Conservation (phyloP, 768 basidiomycete species). For the Chiua virens region DNA sequence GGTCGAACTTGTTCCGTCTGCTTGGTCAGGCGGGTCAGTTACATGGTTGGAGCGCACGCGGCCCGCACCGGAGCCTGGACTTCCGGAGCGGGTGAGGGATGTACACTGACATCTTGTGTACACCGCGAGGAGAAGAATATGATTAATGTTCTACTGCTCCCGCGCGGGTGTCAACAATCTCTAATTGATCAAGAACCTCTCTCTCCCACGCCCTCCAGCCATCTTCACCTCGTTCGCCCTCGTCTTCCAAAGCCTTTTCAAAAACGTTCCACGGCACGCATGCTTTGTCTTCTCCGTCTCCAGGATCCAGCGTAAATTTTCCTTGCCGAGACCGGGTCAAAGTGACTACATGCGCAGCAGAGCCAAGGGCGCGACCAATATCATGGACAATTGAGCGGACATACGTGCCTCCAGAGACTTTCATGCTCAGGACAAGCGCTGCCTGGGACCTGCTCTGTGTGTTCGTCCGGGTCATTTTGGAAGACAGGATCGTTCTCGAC, state of each 20-base stretch:
- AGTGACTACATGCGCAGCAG: slow-evolving; percentile 91
- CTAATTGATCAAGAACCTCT: slow-evolving; percentile 67
- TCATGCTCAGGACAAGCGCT: slow-evolving; percentile 88
- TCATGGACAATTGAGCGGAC: slow-evolving; percentile 96
- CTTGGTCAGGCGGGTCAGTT: too few relatives aligned
- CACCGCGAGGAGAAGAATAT: too few relatives aligned
- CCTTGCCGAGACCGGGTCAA: slow-evolving; percentile 90
- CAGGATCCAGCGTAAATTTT: slow-evolving; percentile 58
- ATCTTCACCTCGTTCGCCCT: slow-evolving; percentile 59
- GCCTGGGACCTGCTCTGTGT: slow-evolving; percentile 51
- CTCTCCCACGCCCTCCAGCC: slow-evolving; percentile 83
- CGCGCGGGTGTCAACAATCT: slow-evolving; percentile 44
- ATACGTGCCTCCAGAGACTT: slow-evolving; percentile 94
- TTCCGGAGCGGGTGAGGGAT: too few relatives aligned
- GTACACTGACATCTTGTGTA: too few relatives aligned
- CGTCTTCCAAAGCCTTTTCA: slow-evolving; percentile 51
- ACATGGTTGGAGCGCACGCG: too few relatives aligned
- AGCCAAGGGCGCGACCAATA: slow-evolving; percentile 77
- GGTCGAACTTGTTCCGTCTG: too few relatives aligned
- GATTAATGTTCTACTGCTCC: slow-evolving; percentile 9
- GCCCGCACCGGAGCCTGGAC: too few relatives aligned
- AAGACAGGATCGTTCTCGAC: slow-evolving; percentile 41
- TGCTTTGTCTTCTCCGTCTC: slow-evolving; percentile 50
- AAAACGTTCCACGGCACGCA: slow-evolving; percentile 81
- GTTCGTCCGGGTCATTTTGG: slow-evolving; percentile 33